Percentiles rank a stretch among this genome's conserved stretches.
phyloP scores from a whole-genome alignment of 306 rosid species.

The Medicago lupulina region DNA sequence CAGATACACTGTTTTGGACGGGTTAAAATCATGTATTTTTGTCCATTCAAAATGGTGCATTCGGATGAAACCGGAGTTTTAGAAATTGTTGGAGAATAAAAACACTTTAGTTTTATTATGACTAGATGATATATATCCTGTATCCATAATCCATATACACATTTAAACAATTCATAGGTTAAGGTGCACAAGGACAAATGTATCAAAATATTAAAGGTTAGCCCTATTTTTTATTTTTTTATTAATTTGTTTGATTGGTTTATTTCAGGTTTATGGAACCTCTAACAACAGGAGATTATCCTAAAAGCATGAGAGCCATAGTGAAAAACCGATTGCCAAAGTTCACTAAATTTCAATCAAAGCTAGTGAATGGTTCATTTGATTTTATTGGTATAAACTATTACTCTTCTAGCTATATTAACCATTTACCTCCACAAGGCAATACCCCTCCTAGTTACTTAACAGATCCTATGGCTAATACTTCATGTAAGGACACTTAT shows the following conservation, averaged over 20 bases:
- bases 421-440: constrained; percentile 15
- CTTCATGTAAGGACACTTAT: constrained; percentile 38
- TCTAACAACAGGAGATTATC: constrained; percentile 59
- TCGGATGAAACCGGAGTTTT: too few relatives aligned
- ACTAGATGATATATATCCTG: too few relatives aligned
- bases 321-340: constrained; percentile 57
- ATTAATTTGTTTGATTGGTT: neutral
- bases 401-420: constrained; percentile 54
- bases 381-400: constrained; percentile 72
- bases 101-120: too few relatives aligned
- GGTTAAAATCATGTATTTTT: too few relatives aligned
- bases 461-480: constrained; percentile 42
- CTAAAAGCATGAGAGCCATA: constrained; percentile 50
- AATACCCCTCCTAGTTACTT: constrained; percentile 35
- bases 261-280: constrained; percentile 61
- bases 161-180: too few relatives aligned
- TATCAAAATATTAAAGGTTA: too few relatives aligned
- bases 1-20: too few relatives aligned
- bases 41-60: too few relatives aligned
- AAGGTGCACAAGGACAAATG: too few relatives aligned
- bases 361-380: constrained; percentile 52
- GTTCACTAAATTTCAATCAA: constrained; percentile 45
- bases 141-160: too few relatives aligned
- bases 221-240: too few relatives aligned
- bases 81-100: too few relatives aligned